Percentiles rank a stretch among this genome's conserved stretches.
Evolutionary conservation across 225 moss, liverwort and hornwort species (phyloP).

Genomic region (Ulota crispa): DNA sequence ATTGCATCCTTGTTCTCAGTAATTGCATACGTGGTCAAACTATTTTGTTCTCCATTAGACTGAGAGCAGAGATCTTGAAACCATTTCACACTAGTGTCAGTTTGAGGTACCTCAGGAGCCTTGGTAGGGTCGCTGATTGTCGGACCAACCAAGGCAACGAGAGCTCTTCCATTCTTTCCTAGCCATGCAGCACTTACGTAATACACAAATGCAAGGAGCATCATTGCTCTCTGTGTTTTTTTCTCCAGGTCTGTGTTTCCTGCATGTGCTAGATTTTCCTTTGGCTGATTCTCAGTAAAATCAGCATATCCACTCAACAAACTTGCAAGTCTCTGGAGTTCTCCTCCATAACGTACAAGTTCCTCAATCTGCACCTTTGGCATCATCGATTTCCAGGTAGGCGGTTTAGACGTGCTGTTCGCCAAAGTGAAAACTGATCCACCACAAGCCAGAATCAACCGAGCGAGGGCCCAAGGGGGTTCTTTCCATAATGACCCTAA

Average conservation of each 20-base stretch:
- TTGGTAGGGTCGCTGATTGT: conserved; percentile 70
- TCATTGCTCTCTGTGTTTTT: conserved; percentile 57
- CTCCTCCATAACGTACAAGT: conserved; percentile 84
- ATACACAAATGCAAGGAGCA: conserved; percentile 70
- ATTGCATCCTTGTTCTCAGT: conserved; percentile 35
- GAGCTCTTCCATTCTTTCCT: conserved; percentile 70
- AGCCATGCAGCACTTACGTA: conserved; percentile 96
- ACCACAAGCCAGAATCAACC: conserved; percentile 80
- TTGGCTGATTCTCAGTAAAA: conserved; percentile 26
- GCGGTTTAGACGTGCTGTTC: conserved; percentile 10
- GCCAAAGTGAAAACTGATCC: conserved; percentile 48
- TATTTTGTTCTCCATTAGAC: conserved; percentile 25
- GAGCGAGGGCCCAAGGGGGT: conserved; percentile 74
- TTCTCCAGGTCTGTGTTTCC: conserved; percentile 46
- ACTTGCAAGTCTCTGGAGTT: conserved; percentile 68
- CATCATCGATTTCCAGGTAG: conserved; percentile 39
- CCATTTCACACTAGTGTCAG: conserved; percentile 63
- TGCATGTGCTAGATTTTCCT: conserved; percentile 24
- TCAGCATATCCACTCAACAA: conserved; percentile 43
- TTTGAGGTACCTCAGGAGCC: conserved; percentile 61
- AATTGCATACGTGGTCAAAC: conserved; percentile 3
- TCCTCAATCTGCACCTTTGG: conserved; percentile 70
- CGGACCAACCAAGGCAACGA: conserved; percentile 74
- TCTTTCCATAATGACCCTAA: conserved; percentile 73
- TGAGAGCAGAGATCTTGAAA: conserved; percentile 52